Evolutionary conservation across 345 rosid species (phyloP), one percentile per base, ranked within the genome.

Genomic region (Bruguiera sexangula): DNA sequence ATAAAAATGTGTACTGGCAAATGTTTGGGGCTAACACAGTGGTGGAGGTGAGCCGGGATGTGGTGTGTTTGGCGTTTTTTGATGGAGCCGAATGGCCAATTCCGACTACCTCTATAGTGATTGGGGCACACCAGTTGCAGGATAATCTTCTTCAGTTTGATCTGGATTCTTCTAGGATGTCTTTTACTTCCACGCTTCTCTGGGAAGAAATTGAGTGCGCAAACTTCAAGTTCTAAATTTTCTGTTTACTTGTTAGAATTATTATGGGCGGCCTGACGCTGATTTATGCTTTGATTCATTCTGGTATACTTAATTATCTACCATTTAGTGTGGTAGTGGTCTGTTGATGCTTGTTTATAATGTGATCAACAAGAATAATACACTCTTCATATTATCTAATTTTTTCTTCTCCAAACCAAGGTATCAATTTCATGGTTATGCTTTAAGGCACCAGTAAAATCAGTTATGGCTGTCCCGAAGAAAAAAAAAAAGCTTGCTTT

Each of bases 21-120:
- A 61, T 78, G 29, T 60, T 8, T 9, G 81, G 81, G 51, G 71
- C 71, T 1, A 78, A 78, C 56, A 53, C 81, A 20, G 39, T 78
- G 78, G 78, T 70, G 57, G 62, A 69, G 46, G 54, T 73, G 29
- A 74, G 54, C n/a, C 10, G n/a, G 4, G 75, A 67, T 13, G 81
- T 78, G 37, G 22, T 50, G 51, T 77, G 81, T 31, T 36, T 77
- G 4, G 81, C 63, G 24, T 77, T 77, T 30, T 6, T 77, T 67
- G 77, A 73, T 24, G 63, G 65, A 5, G 81, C 70, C 6, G 0
- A 2, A 1, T 68, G 58, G 2, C 5, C 32, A 11, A 30, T 5
- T 6, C 32, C 68, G 5, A 34, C 52, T 4, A 60, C 75, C 6
- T 50, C 79, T 0, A 62, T 71, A 32, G 75, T 54, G 6, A 53